Base-by-base conservation (phyloP, 2,329 filamentous ascomycete species). In the Metarhizium brunneum region DNA sequence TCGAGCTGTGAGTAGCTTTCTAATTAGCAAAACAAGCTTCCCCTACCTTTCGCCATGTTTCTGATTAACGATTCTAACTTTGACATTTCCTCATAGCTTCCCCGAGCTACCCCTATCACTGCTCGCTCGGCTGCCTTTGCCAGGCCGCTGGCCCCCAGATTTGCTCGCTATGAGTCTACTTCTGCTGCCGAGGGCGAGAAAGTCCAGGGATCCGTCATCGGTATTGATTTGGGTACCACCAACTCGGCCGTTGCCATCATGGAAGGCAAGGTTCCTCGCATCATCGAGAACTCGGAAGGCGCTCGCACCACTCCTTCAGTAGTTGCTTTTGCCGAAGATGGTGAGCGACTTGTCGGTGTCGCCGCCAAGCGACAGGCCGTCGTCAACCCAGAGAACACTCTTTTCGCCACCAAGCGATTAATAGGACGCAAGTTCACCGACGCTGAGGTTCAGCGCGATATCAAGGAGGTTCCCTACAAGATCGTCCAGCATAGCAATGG, bases 231-330 rank as follows among this genome's bases (percentile, higher is more conserved):
- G 69, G 92, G 92, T 71, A 97, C 92, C 71, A 97, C 92, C 67
- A 97, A 97, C 84, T 96, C 92, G 59, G 92, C 92, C 56, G 92
- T 97, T 59, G 92, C 92, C 68, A 80, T 97, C 63, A 96, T 97
- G 92, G 92, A 97, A 82, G 94, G 92, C 76, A 95, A 95, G 81
- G 76, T 82, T 56, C 90, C 92, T 66, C 90, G 87, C 76, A 97
- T 97, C 73, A 97, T 97, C 73, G 92, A 96, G 78, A 97, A 97
- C 83, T 81, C 92, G 32, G 92, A 97, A 81, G 92, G 90, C 91
- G 70, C 70, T 58, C 70, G 70, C 60, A 72, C 70, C 32, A 72
- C 70, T 20, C 70, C 92, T 53, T 97, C 92, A 56, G 91, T 96
- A 56, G 92, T 97, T 62, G 94, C 89, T 66, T 97, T 97, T 74